These are phyloP conservation scores for Suhomyces kilbournensis DNA, from an alignment of 805 yeast genomes.

Conservation along the genomic window DNA sequence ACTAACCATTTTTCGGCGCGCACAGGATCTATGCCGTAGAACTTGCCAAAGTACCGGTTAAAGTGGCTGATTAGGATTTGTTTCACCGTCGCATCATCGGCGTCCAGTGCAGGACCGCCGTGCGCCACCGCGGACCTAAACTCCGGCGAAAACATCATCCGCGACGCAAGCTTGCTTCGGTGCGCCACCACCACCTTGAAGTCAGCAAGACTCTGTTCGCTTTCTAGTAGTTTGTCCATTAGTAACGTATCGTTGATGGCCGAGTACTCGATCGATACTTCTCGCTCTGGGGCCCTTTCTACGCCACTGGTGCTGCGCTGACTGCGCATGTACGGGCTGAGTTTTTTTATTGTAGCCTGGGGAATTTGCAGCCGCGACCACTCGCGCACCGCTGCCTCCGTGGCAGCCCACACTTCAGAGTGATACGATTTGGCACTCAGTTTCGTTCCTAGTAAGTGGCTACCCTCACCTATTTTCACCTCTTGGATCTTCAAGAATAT, in stretches of 20 bases:
- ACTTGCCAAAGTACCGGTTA: slow-evolving; percentile 14
- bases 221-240: slow-evolving; percentile 8
- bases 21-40: slow-evolving; percentile 6
- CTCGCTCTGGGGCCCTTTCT: slow-evolving; percentile 2
- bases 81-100: slow-evolving; percentile 6
- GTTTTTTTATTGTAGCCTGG: neutral
- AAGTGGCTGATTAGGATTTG: slow-evolving; percentile 8
- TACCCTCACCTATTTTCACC: slow-evolving; percentile 1
- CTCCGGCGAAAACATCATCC: slow-evolving; percentile 4
- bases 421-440: neutral
- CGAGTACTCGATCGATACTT: slow-evolving; percentile 6
- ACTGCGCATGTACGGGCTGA: neutral
- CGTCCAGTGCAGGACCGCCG: neutral
- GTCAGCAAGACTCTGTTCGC: slow-evolving; percentile 3
- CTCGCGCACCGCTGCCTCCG: neutral
- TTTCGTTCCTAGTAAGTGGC: neutral
- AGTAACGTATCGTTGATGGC: slow-evolving; percentile 7
- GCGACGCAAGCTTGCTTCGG: slow-evolving; percentile 9
- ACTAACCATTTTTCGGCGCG: slow-evolving; percentile 14
- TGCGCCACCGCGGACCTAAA: slow-evolving; percentile 7
- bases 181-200: slow-evolving; percentile 12
- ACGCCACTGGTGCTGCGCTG: neutral
- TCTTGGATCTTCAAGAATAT: slow-evolving; percentile 13
- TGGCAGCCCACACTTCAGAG: neutral
- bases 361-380: neutral